phyloP scores from a whole-genome alignment of 2,329 filamentous ascomycete species.

The Penicillium sp. region DNA sequence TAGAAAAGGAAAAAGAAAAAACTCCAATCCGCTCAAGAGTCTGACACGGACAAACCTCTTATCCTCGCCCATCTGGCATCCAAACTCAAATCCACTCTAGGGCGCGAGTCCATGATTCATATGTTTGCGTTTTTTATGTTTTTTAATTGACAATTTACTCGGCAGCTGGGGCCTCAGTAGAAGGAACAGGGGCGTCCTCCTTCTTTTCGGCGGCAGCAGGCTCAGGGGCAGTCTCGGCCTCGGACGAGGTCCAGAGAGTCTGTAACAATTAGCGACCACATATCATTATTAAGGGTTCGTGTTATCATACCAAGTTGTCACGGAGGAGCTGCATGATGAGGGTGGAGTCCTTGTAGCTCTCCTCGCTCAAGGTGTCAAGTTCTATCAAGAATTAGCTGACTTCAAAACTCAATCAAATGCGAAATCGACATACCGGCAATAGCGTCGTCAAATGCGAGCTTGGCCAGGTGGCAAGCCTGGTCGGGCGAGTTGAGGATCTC shows the following conservation, averaged over 20 bases:
- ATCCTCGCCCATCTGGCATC: conserved; percentile 14
- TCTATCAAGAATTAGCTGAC: conserved; percentile 51
- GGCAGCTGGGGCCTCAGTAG: conserved; percentile 39
- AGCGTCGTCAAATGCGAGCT: conserved; percentile 93
- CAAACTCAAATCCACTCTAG: conserved; percentile 16
- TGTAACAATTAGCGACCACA: conserved; percentile 41
- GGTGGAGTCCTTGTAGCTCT: conserved; percentile 99
- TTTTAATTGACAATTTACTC: conserved; percentile 34
- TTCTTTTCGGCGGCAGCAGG: conserved; percentile 41
- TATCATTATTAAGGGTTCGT: neutral
- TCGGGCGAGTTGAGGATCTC: conserved; percentile 98
- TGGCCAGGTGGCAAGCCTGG: conserved; percentile 95
- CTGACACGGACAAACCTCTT: conserved; percentile 13
- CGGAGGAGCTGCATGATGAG: conserved; percentile 98
- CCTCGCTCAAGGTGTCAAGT: conserved; percentile 93
- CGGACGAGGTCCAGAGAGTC: conserved; percentile 99
- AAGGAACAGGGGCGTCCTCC: conserved; percentile 38
- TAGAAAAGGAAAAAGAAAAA: conserved; percentile 18
- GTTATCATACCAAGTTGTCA: conserved; percentile 78
- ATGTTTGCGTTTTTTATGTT: conserved; percentile 25
- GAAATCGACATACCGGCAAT: conserved; percentile 65
- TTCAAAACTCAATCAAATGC: conserved; percentile 11
- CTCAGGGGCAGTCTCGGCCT: conserved; percentile 75
- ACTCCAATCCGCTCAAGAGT: conserved; percentile 15
- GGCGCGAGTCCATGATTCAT: conserved; percentile 15